Percentiles rank a stretch among this genome's conserved stretches.
These are phyloP conservation scores for Neurospora sp. DNA, from an alignment of 495 filamentous ascomycete species.

Conservation along the genomic window DNA sequence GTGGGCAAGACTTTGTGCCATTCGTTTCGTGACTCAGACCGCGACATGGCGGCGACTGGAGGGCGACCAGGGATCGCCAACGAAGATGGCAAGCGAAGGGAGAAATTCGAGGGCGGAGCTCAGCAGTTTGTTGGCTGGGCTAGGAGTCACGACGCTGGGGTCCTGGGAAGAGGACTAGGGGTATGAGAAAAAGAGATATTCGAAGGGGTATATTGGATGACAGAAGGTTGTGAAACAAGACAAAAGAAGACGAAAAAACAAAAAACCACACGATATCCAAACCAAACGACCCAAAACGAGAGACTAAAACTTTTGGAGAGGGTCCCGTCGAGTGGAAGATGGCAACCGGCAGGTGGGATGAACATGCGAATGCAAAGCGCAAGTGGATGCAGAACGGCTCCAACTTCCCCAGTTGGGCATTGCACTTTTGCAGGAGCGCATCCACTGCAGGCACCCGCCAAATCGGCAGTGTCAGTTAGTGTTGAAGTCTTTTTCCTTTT, in stretches of 20 bases:
- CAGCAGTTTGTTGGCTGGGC: constrained; percentile 5
- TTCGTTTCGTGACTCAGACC: constrained; percentile 14
- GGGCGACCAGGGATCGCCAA: constrained; percentile 4
- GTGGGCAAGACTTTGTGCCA: constrained; percentile 26
- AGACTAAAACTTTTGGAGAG: background rate
- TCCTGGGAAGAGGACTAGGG: background rate
- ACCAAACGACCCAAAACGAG: background rate
- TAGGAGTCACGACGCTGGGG: background rate
- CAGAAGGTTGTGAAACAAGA: background rate
- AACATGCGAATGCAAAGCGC: background rate
- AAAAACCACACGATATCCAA: background rate
- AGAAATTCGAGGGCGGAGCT: constrained; percentile 4
- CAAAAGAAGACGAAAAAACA: background rate
- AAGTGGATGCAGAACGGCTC: background rate
- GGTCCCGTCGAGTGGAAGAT: background rate
- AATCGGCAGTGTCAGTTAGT: background rate
- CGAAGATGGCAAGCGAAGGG: constrained; percentile 6
- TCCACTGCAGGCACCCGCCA: background rate
- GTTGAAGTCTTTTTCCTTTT: background rate
- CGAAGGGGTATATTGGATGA: background rate
- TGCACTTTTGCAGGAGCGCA: background rate
- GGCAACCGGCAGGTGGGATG: background rate
- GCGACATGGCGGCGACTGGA: constrained; percentile 13
- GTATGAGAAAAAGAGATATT: background rate
- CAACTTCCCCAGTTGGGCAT: background rate